Evolutionary conservation across 1,139 yeast genomes (phyloP).

Genomic region (Oligophagozyma castellii): DNA sequence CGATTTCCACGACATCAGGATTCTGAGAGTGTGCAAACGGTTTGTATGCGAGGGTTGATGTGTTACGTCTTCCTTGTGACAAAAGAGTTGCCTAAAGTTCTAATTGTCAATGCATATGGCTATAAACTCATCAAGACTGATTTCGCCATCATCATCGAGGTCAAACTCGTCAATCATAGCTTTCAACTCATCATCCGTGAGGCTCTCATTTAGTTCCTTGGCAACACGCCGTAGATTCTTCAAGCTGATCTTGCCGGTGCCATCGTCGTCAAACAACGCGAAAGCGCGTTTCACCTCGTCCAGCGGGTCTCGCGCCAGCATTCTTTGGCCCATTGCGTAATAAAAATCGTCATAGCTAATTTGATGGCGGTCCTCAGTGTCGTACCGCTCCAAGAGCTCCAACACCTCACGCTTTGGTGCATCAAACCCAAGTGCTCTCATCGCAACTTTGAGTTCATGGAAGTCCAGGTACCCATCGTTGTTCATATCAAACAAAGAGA

Average conservation of each 20-base stretch:
- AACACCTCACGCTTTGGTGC: slow-evolving; percentile 67
- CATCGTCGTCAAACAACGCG: slow-evolving; percentile 77
- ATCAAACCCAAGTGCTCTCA: slow-evolving; percentile 89
- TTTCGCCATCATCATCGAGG: slow-evolving; percentile 91
- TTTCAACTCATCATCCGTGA: slow-evolving; percentile 81
- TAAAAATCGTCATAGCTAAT: slow-evolving; percentile 73
- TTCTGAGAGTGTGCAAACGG: too few species aligned
- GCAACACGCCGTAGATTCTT: slow-evolving; percentile 82
- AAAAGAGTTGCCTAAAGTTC: slow-evolving; percentile 16
- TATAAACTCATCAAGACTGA: slow-evolving; percentile 85
- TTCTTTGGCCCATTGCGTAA: slow-evolving; percentile 51
- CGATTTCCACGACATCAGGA: slow-evolving; percentile 22
- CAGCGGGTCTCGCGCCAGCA: slow-evolving; percentile 75
- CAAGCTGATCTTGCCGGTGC: slow-evolving; percentile 72
- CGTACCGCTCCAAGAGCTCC: slow-evolving; percentile 70
- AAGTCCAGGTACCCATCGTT: slow-evolving; percentile 82
- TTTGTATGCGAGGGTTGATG: too few species aligned
- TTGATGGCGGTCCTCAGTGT: slow-evolving; percentile 57
- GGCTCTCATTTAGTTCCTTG: slow-evolving; percentile 81
- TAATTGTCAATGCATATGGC: slow-evolving; percentile 62
- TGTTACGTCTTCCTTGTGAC: too few species aligned
- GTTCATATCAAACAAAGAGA: slow-evolving; percentile 83
- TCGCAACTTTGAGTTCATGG: slow-evolving; percentile 85
- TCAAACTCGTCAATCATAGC: slow-evolving; percentile 99
- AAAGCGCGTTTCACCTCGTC: slow-evolving; percentile 91